Evolutionary conservation across 805 yeast genomes (phyloP), one percentile per base, ranked within the genome.

Genomic region (Candida andamanensis): DNA sequence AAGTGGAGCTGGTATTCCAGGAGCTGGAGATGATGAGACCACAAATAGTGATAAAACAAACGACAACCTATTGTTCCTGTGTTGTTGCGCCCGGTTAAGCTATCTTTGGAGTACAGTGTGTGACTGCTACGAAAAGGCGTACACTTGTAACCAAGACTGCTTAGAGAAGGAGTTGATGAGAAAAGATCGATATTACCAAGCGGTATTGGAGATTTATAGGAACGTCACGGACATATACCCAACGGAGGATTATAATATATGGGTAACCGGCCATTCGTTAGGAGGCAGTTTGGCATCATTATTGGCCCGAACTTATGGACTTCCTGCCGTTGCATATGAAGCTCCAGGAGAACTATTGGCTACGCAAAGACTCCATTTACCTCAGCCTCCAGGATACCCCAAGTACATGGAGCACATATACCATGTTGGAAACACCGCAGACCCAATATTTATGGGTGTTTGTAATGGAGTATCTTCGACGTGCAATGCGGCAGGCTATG

Each of bases 341-440:
- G 85, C 97, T 0, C 97, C 97, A 0, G 96, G 95, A 3, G 98
- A 92, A 45, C 58, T 75, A 50, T 60, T 92, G 35, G 92, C 98
- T 2, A 74, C 92, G 0, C 70, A 70, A 45, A 70, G 98, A 44
- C 65, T 92, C 28, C 97, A 89, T 58, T 67, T 92, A 30, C 98
- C 98, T 0, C 72, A 74, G 61, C 95, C 97, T 2, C 98, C 98
- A 1, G 95, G 95, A 1, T 53, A 85, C 10, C 89, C 95, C 0
- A 58, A 64, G 6, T 74, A 79, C 46, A 62, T 76, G 58, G 97
- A 89, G 47, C 80, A 85, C 42, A 74, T 92, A 7, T 92, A 95
- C 94, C 97, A 92, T 53, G 63, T 92, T 51, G 98, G 98, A 3
- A 90, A 92, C 54, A 92, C 92, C 2, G 97, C 96, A 0, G 98